Evolutionary conservation across 352 stramenopile genomes (phyloP), one percentile per base, ranked within the genome.

Genomic region (Pythium utonaiense): DNA sequence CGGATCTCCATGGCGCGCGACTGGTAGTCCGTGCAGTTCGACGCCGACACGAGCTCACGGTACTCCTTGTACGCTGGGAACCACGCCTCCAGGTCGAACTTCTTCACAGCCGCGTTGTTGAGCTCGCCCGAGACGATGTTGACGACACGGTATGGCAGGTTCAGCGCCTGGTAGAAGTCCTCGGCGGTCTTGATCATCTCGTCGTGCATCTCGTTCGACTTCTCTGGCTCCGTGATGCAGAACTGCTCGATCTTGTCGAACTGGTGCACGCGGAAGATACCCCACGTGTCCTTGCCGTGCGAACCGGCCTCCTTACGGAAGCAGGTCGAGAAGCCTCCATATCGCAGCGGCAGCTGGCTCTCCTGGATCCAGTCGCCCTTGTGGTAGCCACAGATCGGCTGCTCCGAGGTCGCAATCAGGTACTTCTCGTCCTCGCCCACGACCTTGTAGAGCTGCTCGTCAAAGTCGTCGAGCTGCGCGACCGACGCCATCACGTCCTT

Each of bases 231-330:
- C 21, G 92, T 97, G 57, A 99, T 93, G 73, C 93, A 98, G 74
- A 99, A 99, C 74, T 99, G 96, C 78, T 99, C 97, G 60, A 99
- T 97, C 85, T 99, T 99, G 76, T 99, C 97, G 73, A 99, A 99
- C 82, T 99, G 98, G 85, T 99, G 98, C 7, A 99, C 97, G 41
- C 98, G 95, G 80, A 99, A 99, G 74, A 99, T 99, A 42, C 98
- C 98, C 86, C 97, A 98, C 68, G 98, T 99, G 78, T 99, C 97
- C 79, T 98, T 98, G 49, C 98, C 98, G 69, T 98, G 96, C 48
- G 88, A 96, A 30, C 98, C 98, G 13, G 97, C 97, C 82, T 99
- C 98, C 78, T 99, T 99, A 51, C 98, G 93, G 83, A 99, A 99
- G 69, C 97, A 99, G n/a, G 96, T 99, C 33, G 95, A 99, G 67